These are phyloP conservation scores for Cantharellus anzutake DNA, from an alignment of 768 basidiomycete genomes.

Conservation along the genomic window DNA sequence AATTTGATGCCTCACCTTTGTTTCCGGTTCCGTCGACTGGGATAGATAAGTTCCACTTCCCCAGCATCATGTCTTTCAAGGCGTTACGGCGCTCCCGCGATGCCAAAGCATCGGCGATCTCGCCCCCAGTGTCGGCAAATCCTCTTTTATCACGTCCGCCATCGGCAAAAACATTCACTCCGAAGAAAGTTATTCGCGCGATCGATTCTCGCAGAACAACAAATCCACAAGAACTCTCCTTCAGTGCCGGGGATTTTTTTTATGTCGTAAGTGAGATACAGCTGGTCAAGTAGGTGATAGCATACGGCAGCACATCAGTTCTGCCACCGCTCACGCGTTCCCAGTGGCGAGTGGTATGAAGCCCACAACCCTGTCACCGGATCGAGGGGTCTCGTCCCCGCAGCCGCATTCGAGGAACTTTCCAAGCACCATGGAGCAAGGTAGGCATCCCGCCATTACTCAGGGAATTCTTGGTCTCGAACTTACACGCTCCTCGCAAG, in stretches of 20 bases:
- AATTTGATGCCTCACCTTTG: too few relatives aligned
- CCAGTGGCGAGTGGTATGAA: slow-evolving; percentile 50
- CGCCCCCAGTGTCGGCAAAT: slow-evolving; percentile 53
- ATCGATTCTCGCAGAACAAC: slow-evolving; percentile 42
- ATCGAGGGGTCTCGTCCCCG: slow-evolving; percentile 79
- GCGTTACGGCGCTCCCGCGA: slow-evolving; percentile 62
- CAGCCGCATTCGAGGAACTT: slow-evolving; percentile 49
- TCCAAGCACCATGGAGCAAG: background rate
- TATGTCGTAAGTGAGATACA: slow-evolving; percentile 34
- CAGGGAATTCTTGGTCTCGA: too few relatives aligned
- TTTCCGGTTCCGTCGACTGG: too few relatives aligned
- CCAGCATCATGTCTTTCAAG: slow-evolving; percentile 35
- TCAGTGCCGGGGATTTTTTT: slow-evolving; percentile 92
- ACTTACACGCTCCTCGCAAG: too few relatives aligned
- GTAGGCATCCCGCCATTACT: background rate
- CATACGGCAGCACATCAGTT: slow-evolving; percentile 18
- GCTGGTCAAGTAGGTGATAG: background rate
- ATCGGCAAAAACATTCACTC: slow-evolving; percentile 50
- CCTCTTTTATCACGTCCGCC: slow-evolving; percentile 48
- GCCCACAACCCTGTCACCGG: slow-evolving; percentile 88
- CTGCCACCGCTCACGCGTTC: slow-evolving; percentile 1
- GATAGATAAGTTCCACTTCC: background rate
- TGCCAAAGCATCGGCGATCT: slow-evolving; percentile 29
- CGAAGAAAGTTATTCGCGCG: slow-evolving; percentile 91
- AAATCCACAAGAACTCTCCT: slow-evolving; percentile 72